Evolutionary conservation across 768 basidiomycete genomes (phyloP).

Genomic region (Rhizopogon vulgaris): DNA sequence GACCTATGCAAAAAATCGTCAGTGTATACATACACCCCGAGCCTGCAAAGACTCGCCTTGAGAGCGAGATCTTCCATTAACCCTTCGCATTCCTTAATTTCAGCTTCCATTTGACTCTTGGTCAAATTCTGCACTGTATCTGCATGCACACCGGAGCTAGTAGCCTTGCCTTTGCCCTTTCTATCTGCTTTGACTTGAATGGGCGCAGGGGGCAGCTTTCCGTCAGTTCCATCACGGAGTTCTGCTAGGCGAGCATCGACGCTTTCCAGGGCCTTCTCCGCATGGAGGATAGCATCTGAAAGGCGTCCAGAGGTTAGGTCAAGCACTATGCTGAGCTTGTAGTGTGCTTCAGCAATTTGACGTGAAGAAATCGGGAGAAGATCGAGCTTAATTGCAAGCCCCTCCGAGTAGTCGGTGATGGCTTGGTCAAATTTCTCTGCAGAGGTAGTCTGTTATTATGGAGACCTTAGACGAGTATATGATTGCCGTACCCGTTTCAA

Average conservation of each 20-base stretch:
- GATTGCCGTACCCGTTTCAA: slow-evolving; percentile 79
- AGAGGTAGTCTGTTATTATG: neutral
- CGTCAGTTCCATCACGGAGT: slow-evolving; percentile 41
- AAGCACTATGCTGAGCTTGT: slow-evolving; percentile 88
- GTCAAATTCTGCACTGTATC: slow-evolving; percentile 63
- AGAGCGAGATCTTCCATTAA: slow-evolving; percentile 77
- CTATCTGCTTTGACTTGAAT: slow-evolving; percentile 29
- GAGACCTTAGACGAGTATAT: neutral
- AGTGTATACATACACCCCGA: neutral
- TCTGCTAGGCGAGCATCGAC: slow-evolving; percentile 65
- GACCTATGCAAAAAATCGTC: slow-evolving; percentile 45
- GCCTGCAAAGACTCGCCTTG: slow-evolving; percentile 46
- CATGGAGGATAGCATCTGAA: slow-evolving; percentile 75
- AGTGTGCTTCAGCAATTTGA: slow-evolving; percentile 90
- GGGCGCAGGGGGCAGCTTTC: slow-evolving; percentile 29
- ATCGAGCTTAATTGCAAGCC: slow-evolving; percentile 63
- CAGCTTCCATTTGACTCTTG: slow-evolving; percentile 65
- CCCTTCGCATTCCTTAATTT: slow-evolving; percentile 73
- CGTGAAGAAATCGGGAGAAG: slow-evolving; percentile 85
- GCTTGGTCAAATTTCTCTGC: slow-evolving; percentile 96
- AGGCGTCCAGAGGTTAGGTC: slow-evolving; percentile 86
- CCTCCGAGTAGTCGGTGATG: slow-evolving; percentile 78
- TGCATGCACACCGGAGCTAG: slow-evolving; percentile 28
- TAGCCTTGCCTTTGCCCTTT: slow-evolving; percentile 72
- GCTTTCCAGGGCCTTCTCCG: slow-evolving; percentile 72